phyloP scores from a whole-genome alignment of 495 filamentous ascomycete genomes.

The Xylaria telfairii region DNA sequence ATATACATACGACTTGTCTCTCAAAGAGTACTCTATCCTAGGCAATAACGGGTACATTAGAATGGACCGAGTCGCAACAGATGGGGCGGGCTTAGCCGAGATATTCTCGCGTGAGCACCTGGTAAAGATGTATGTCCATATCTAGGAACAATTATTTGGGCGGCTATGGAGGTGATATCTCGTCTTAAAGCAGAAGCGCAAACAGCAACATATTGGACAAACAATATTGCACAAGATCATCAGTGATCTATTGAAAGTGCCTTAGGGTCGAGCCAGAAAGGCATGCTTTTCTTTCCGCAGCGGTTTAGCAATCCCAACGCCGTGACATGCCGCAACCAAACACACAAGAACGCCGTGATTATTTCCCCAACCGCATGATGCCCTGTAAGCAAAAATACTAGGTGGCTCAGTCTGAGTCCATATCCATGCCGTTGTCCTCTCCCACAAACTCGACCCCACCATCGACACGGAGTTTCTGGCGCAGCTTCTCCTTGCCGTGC shows the following conservation, averaged over 20 bases:
- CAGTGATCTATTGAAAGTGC: not conserved
- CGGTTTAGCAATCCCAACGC: constrained; percentile 23
- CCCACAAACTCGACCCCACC: constrained; percentile 66
- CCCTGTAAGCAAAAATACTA: constrained; percentile 26
- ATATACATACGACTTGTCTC: not conserved
- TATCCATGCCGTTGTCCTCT: constrained; percentile 65
- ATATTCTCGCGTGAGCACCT: no score
- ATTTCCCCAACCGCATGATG: constrained; percentile 32
- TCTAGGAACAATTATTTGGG: not conserved
- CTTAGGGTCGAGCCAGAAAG: constrained; percentile 9
- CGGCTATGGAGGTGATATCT: not conserved
- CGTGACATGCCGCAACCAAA: constrained; percentile 26
- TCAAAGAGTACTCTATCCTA: not conserved
- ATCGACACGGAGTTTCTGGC: constrained; percentile 67
- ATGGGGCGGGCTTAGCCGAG: not conserved
- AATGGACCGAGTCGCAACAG: not conserved
- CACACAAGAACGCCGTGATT: constrained; percentile 28
- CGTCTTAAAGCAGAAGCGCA: not conserved
- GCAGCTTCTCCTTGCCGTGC: constrained; percentile 66
- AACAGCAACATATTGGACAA: not conserved
- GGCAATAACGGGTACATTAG: not conserved
- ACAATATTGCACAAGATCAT: constrained; percentile 9
- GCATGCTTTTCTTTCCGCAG: constrained; percentile 13
- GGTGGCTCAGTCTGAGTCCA: constrained; percentile 59
- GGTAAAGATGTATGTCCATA: not conserved